Conservation (phyloP, 208 protist species). For the Herpetomonas tarakana region DNA sequence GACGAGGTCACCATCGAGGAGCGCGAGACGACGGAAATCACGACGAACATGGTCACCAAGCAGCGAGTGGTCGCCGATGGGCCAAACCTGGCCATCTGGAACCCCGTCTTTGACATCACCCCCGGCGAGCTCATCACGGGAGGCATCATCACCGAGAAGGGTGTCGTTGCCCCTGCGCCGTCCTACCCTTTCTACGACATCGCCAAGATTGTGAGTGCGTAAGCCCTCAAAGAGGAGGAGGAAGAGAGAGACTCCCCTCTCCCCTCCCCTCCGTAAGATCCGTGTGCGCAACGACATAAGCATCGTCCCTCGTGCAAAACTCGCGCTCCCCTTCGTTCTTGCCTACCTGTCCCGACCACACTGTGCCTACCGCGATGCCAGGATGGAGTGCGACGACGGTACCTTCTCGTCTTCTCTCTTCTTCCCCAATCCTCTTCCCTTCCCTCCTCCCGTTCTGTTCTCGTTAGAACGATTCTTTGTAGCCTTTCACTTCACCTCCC, state of each 20-base stretch:
- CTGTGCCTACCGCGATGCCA: no score
- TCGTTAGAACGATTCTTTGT: neutral
- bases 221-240: conserved; percentile 5
- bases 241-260: conserved; percentile 5
- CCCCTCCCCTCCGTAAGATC: no score
- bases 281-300: no score
- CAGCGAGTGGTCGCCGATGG: conserved; percentile 84
- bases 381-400: no score
- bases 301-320: no score
- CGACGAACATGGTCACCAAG: conserved; percentile 72
- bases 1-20: conserved; percentile 91
- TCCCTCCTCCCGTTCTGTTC: neutral
- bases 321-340: no score
- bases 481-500: neutral
- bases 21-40: conserved; percentile 89
- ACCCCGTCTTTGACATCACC: conserved; percentile 97
- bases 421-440: neutral
- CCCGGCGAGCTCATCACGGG: conserved; percentile 92
- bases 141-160: conserved; percentile 93
- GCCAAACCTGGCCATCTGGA: conserved; percentile 89
- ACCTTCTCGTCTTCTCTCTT: no score
- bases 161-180: conserved; percentile 59
- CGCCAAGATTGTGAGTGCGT: conserved; percentile 21
- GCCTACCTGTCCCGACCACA: no score
- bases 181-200: conserved; percentile 61